Evolutionary conservation across 2,329 filamentous ascomycete genomes (phyloP).

Genomic region (Xylariaceae sp.): DNA sequence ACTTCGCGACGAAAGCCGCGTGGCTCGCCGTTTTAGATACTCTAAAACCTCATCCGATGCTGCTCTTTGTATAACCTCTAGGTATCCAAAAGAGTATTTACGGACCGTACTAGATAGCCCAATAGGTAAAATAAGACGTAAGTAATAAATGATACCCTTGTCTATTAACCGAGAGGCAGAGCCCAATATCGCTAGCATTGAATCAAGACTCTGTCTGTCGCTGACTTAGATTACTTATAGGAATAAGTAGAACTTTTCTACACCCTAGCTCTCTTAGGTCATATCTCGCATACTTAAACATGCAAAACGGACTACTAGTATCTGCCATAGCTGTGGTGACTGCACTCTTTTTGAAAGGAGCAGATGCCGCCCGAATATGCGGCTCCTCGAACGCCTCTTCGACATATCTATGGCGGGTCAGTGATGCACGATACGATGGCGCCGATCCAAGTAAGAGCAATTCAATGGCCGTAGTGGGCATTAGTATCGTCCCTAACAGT

Average conservation of each 20-base stretch:
- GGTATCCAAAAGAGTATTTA: not conserved
- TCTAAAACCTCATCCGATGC: not conserved
- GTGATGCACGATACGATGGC: constrained; percentile 42
- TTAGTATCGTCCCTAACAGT: constrained; percentile 31
- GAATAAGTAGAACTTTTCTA: too few relatives aligned
- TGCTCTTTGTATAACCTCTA: not conserved
- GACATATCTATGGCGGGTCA: constrained; percentile 36
- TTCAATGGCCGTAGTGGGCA: constrained; percentile 18
- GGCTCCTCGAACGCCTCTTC: constrained; percentile 22
- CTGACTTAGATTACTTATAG: too few relatives aligned
- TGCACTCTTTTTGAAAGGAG: constrained; percentile 9
- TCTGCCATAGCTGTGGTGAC: constrained; percentile 15
- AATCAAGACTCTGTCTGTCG: too few relatives aligned
- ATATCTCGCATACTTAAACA: constrained; percentile 1
- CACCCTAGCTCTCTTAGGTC: too few relatives aligned
- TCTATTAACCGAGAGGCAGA: too few relatives aligned
- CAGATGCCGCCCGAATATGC: constrained; percentile 36
- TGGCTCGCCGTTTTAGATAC: not conserved
- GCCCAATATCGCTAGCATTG: too few relatives aligned
- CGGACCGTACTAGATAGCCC: not conserved
- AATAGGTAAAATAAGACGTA: constrained; percentile 4
- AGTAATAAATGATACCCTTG: too few relatives aligned
- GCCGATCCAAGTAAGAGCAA: constrained; percentile 28
- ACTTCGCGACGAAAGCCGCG: too few relatives aligned
- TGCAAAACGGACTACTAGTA: constrained; percentile 9